A percentile compares a stretch with the other conserved stretches of the same genome.
Evolutionary conservation across 306 rosid species (phyloP).

Genomic region (Cucumis melo): DNA sequence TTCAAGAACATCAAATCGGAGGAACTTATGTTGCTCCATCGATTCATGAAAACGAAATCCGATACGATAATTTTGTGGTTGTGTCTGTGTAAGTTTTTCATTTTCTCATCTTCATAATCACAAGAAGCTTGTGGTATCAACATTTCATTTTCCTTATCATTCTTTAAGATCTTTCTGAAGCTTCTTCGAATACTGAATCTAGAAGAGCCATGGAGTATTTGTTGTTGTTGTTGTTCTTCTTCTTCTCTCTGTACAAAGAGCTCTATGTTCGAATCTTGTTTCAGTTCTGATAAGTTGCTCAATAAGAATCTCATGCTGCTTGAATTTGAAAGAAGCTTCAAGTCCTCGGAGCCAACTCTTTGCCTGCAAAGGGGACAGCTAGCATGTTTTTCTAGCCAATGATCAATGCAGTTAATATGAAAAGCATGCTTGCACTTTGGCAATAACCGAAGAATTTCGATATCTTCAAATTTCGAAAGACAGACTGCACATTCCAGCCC

Average conservation of each 20-base stretch:
- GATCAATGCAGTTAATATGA: slow-evolving; percentile 76
- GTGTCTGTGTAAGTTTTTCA: slow-evolving; percentile 39
- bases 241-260: slow-evolving; percentile 82
- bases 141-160: slow-evolving; percentile 28
- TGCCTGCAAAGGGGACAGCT: slow-evolving; percentile 90
- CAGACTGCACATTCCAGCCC: slow-evolving; percentile 90
- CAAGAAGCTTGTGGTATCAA: slow-evolving; percentile 21
- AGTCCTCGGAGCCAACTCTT: slow-evolving; percentile 50
- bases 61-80: slow-evolving; percentile 65
- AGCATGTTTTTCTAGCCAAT: slow-evolving; percentile 86
- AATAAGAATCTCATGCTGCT: slow-evolving; percentile 49
- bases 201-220: slow-evolving; percentile 28
- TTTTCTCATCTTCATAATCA: slow-evolving; percentile 9
- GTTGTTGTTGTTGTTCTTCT: slow-evolving; percentile 11
- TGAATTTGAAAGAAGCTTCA: slow-evolving; percentile 34
- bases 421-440: slow-evolving; percentile 93
- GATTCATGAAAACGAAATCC: slow-evolving; percentile 56
- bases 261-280: slow-evolving; percentile 58
- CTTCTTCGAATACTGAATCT: slow-evolving; percentile 81
- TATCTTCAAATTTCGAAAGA: slow-evolving; percentile 69
- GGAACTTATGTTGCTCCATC: slow-evolving; percentile 89
- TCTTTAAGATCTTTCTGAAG: slow-evolving; percentile 45
- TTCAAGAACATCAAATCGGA: slow-evolving; percentile 78
- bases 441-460: slow-evolving; percentile 57
- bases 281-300: slow-evolving; percentile 24